Evolutionary conservation across 2,329 filamentous ascomycete genomes (phyloP).

Genomic region (Ilyonectria mors-panacis): DNA sequence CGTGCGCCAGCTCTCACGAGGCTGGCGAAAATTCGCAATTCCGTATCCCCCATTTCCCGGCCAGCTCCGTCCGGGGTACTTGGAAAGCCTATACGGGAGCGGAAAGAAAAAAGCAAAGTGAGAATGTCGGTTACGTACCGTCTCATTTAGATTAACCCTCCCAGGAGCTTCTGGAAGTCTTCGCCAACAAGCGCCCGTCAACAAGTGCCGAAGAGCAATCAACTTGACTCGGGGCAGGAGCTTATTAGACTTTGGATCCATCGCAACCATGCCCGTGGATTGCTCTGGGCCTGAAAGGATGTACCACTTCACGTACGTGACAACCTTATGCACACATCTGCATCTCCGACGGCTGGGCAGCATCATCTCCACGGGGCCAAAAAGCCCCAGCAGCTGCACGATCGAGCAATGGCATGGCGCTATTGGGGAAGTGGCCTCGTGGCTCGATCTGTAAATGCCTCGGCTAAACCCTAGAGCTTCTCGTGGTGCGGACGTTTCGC

Average conservation of each 20-base stretch:
- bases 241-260: constrained; percentile 12
- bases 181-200: constrained; percentile 22
- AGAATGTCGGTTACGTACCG: constrained; percentile 18
- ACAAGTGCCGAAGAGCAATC: constrained; percentile 18
- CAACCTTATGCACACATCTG: constrained; percentile 26
- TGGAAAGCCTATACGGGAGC: constrained; percentile 8
- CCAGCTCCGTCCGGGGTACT: constrained; percentile 3
- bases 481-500: background rate
- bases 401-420: constrained; percentile 9
- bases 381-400: constrained; percentile 15
- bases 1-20: background rate
- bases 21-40: constrained; percentile 2
- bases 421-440: constrained; percentile 5
- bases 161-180: constrained; percentile 39
- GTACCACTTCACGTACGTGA: constrained; percentile 17
- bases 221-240: background rate
- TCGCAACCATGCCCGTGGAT: constrained; percentile 1
- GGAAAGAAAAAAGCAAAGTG: constrained; percentile 8
- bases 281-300: constrained; percentile 23
- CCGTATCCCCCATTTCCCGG: background rate
- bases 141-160: constrained; percentile 30
- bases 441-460: constrained; percentile 20
- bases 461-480: constrained; percentile 14
- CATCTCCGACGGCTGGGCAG: background rate
- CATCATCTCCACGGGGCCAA: constrained; percentile 15